Base-by-base conservation (phyloP, 768 basidiomycete genomes). In the Holtermanniella nyarrowii region DNA sequence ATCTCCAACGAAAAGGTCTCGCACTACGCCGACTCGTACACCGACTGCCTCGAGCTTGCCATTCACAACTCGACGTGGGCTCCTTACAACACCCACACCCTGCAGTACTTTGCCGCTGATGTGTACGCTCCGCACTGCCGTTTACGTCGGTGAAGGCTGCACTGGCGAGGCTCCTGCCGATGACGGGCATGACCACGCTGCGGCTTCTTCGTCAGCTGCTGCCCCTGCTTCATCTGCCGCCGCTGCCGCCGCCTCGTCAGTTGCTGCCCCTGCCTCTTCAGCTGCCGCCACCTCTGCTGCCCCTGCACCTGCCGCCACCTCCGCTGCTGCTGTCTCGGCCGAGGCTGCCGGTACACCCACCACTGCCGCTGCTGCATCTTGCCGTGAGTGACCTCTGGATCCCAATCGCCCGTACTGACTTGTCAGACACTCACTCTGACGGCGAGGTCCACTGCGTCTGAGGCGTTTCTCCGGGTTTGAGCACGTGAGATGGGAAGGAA, bases 81-180 rank as follows among this genome's bases (percentile, higher is more conserved):
- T 0, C 49, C 62, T 10, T 54, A 52, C 48, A 68, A 72, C 58
- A 68, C 64, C 12, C 62, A 72, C 50, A 59, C 62, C 11, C 52
- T 68, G 26, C 68, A 68, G 49, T 69, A 64, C 54, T 70, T 63
- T 50, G 63, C 67, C n/a, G 57, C 65, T 26, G 59, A 50, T 45
- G 42, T 53, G 26, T 61, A 46, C 23, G 50, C 50, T 5, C n/a
- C 46, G 20, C 26, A 11, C 21, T 23, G 42, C 21, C 1, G 18
- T 10, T n/a, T 46, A 14, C 24, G 20, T 31, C 21, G 25, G 25
- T 52, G 45, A 44, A 37, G 13, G 22, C 21, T 27, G 25, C 31
- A 13, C 31, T 31, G 52, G 61, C 48, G 59, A 59, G 50, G 65
- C 60, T 46, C 60, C 61, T 22, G 46, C 56, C 26, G 67, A 69